Conservation (phyloP, 768 basidiomycete species). For the Tylopilus sp. region DNA sequence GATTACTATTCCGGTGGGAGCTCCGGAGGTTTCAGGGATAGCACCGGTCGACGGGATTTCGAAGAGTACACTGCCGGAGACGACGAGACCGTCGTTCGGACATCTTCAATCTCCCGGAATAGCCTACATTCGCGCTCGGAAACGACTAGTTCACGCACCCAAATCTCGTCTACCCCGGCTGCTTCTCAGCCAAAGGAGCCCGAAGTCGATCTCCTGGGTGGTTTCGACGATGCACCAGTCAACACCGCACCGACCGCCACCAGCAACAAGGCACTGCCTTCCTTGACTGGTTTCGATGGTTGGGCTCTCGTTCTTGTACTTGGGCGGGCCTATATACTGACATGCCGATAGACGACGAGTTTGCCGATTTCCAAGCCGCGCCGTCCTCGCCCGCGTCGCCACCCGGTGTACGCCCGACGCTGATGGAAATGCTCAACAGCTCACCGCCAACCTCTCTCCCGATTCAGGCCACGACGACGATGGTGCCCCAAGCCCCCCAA, state of each 20-base stretch:
- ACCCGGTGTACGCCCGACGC: slow-evolving; percentile 34
- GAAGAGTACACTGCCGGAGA: slow-evolving; percentile 98
- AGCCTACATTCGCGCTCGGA: slow-evolving; percentile 27
- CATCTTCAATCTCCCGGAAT: slow-evolving; percentile 36
- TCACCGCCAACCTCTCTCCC: slow-evolving; percentile 24
- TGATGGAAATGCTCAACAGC: slow-evolving; percentile 49
- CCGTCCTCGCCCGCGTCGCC: slow-evolving; percentile 37
- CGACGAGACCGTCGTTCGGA: slow-evolving; percentile 58
- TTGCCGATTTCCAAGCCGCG: slow-evolving; percentile 81
- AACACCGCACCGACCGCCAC: slow-evolving; percentile 17
- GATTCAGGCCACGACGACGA: slow-evolving; percentile 6
- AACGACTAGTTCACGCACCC: slow-evolving; percentile 35
- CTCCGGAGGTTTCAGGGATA: slow-evolving; percentile 61
- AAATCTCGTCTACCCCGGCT: slow-evolving; percentile 27
- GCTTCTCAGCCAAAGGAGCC: slow-evolving; percentile 42
- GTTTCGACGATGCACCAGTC: slow-evolving; percentile 59
- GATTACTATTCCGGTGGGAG: slow-evolving; percentile 41
- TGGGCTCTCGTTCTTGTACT: neutral
- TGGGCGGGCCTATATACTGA: slow-evolving; percentile 1
- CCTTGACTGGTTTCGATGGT: slow-evolving; percentile 29
- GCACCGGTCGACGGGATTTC: slow-evolving; percentile 52
- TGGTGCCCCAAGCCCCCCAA: too few species aligned
- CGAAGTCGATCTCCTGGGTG: slow-evolving; percentile 73
- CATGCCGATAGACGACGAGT: slow-evolving; percentile 66
- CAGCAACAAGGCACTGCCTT: slow-evolving; percentile 32